Base-by-base conservation (phyloP, 2,329 filamentous ascomycete species). In the Pestalotiopsis fici region DNA sequence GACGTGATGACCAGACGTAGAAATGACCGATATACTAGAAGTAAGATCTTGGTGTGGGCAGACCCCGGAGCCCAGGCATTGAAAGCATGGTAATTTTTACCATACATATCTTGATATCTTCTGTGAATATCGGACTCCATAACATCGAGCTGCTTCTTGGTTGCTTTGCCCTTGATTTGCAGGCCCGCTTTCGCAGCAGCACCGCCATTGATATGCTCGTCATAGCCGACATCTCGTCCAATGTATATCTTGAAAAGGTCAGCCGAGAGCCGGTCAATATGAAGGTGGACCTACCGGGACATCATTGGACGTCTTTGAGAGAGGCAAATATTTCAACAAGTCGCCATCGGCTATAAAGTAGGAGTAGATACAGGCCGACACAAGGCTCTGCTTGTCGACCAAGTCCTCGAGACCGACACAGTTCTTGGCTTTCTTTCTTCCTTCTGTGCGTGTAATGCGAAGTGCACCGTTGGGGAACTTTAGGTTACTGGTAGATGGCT, bases 371-470 rank as follows among this genome's bases (percentile, higher is more conserved):
- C 74, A 75, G 7, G 72, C 74, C 3, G 73, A 72, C n/a, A 69
- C 23, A 5, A 75, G 69, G 3, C 69, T 67, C 0, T 70, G 61
- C 55, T 69, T 72, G 39, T 74, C 50, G 43, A 75, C 73, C 12
- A 75, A 13, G 56, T 74, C 74, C 13, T 56, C 15, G 4, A 75
- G 65, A 37, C 69, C 70, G 25, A 74, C 27, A 35, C 74, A 74
- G 50, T 75, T 75, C 54, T 71, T 73, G 11, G 70, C 62, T 4
- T 66, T n/a, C 27, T 28, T 35, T 59, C 74, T 68, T 2, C 74
- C 73, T 0, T 70, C 68, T 3, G 74, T 74, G n/a, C 73, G 71
- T 9, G 73, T 75, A 31, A 75, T 74, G 15, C 74, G 71, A 21
- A 75, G 62, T 2, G 69, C 74, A 15, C 74, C 74, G 31, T 71